A percentile compares a stretch with the other conserved stretches of the same genome.
These are phyloP conservation scores for Taphrina pruni DNA, from an alignment of 1,139 yeast genomes.

Conservation along the genomic window DNA sequence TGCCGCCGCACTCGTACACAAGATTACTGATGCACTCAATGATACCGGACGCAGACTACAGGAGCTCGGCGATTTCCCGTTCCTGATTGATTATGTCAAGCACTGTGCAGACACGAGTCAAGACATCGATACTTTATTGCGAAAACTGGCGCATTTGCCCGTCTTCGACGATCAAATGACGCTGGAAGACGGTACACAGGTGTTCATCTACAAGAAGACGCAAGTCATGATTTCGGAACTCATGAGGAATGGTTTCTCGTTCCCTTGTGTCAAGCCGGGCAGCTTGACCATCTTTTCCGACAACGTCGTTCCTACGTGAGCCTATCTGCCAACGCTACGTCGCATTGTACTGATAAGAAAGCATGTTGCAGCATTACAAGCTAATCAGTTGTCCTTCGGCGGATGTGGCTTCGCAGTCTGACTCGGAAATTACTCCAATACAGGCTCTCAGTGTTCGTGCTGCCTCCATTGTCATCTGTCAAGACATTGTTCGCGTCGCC, in stretches of 20 bases:
- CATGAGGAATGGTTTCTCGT: conserved; percentile 15
- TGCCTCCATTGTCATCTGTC: conserved; percentile 32
- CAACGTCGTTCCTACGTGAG: conserved; percentile 31
- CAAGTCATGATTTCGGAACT: conserved; percentile 39
- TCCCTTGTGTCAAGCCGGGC: conserved; percentile 20
- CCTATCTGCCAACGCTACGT: neutral
- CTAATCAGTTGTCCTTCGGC: conserved; percentile 26
- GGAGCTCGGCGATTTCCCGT: conserved; percentile 6
- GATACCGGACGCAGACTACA: conserved; percentile 13
- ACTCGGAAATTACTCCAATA: conserved; percentile 8
- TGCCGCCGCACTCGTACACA: conserved; percentile 23
- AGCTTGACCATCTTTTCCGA: conserved; percentile 35
- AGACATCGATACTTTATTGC: conserved; percentile 19
- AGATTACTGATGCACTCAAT: conserved; percentile 21
- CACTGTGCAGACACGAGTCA: neutral
- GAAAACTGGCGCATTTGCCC: conserved; percentile 11
- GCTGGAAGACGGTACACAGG: neutral
- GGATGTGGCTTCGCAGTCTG: conserved; percentile 7
- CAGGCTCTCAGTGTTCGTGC: conserved; percentile 34
- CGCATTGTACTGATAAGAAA: neutral
- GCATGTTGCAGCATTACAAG: conserved; percentile 33
- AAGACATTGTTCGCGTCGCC: conserved; percentile 17
- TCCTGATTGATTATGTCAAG: conserved; percentile 15
- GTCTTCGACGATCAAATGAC: conserved; percentile 17
- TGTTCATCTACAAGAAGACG: conserved; percentile 28